phyloP scores from a whole-genome alignment of 2,329 filamentous ascomycete genomes.

The Davidsoniella australis region DNA sequence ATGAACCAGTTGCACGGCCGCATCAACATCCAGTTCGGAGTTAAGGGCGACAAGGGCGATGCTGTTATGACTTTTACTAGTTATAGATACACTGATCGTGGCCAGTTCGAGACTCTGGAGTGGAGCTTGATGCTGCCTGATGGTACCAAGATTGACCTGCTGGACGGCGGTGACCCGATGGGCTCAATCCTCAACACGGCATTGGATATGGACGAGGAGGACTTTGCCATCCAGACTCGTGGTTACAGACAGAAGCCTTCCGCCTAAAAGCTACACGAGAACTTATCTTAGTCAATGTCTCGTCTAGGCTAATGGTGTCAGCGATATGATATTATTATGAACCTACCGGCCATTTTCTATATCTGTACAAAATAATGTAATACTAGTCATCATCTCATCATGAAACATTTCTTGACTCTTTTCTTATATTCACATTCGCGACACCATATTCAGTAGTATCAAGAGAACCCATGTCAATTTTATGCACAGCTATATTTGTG shows the following conservation, averaged over 20 bases:
- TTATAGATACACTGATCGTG: conserved; percentile 42
- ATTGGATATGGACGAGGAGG: conserved; percentile 21
- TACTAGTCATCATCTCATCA: no score
- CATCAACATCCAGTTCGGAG: conserved; percentile 75
- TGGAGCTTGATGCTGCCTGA: conserved; percentile 66
- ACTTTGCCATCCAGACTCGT: conserved; percentile 24
- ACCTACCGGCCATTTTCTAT: no score
- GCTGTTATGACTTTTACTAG: conserved; percentile 72
- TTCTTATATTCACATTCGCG: no score
- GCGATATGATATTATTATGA: no score
- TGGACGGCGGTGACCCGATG: conserved; percentile 59
- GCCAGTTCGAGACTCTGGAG: conserved; percentile 68
- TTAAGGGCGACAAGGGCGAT: conserved; percentile 56
- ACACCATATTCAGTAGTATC: no score
- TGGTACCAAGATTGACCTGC: conserved; percentile 47
- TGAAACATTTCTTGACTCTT: no score
- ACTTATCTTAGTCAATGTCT: no score
- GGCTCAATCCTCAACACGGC: conserved; percentile 28
- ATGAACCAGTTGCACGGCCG: conserved; percentile 87
- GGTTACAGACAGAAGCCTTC: conserved; percentile 33
- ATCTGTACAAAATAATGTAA: no score
- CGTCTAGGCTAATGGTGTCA: no score
- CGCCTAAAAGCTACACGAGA: no score
- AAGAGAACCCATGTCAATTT: not conserved
- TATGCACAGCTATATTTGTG: not conserved